phyloP scores from a whole-genome alignment of 192 early-diverging fungal genomes.

The Gryganskiella cystojenkinii region DNA sequence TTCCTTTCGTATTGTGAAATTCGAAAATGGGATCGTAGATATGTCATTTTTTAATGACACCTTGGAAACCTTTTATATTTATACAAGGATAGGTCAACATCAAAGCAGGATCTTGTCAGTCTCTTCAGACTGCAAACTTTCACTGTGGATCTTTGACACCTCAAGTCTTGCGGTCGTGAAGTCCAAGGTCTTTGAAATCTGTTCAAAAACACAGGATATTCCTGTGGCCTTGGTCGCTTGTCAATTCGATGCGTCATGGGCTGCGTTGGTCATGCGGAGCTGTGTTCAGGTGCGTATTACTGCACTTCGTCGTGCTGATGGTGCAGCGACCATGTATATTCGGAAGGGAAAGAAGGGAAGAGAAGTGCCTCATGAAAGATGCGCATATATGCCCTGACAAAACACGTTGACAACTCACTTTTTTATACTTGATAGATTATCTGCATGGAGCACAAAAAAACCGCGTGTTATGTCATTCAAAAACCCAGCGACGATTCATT shows the following conservation, averaged over 20 bases:
- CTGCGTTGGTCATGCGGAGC: constrained; percentile 18
- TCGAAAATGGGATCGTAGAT: no score
- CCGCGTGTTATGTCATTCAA: constrained; percentile 24
- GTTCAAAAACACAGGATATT: constrained; percentile 12
- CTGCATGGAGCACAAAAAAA: constrained; percentile 24
- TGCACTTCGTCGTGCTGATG: no score
- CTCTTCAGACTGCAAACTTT: constrained; percentile 58
- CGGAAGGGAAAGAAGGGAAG: no score
- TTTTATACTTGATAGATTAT: constrained; percentile 13
- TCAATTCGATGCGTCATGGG: constrained; percentile 7
- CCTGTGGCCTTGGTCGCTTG: constrained; percentile 22
- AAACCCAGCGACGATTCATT: constrained; percentile 27
- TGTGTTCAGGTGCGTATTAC: constrained; percentile 28
- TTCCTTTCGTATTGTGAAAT: no score
- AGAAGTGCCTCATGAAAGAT: no score
- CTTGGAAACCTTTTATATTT: constrained; percentile 4
- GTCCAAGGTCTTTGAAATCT: constrained; percentile 42
- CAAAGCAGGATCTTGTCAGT: constrained; percentile 56
- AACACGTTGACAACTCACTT: neutral
- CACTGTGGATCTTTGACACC: constrained; percentile 65
- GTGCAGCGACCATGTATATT: no score
- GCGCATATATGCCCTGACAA: no score
- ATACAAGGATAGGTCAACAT: constrained; percentile 48
- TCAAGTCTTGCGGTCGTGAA: constrained; percentile 55
- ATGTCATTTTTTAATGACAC: no score